Evolutionary conservation across 345 rosid species (phyloP), one percentile per base, ranked within the genome.

Genomic region (Eucalyptus victrix): DNA sequence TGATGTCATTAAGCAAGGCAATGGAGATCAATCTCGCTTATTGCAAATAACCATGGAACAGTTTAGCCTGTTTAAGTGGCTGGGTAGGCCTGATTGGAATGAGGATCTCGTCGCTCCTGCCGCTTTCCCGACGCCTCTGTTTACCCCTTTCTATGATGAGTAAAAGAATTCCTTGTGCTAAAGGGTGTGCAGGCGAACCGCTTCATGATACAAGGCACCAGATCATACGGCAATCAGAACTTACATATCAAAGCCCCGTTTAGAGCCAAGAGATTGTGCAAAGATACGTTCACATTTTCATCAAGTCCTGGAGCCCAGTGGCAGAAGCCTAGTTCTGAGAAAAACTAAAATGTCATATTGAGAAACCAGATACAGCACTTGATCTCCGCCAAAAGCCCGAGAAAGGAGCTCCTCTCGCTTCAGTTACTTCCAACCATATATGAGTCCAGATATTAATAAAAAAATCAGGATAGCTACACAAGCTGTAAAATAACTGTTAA

Each of bases 321-420:
- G 28, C 62, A 56, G 13, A 56, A 0, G 30, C 6, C 62, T 56
- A 24, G 30, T 9, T 56, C 62, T 24, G 30, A 56, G 62, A 56
- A 56, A 56, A 56, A 9, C 62, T 56, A 24, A 24, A 56, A 56
- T 24, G 62, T 56, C 62, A 56, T 9, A 4, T 9, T 56, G 62
- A 56, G 30, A 65, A 7, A 15, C 72, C 91, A 91, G 92, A 90
- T 93, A 92, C 91, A 92, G 91, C 94, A 92, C 93, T 92, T 93
- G 94, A 91, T 94, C 94, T 92, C 92, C 89, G 90, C 93, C 92
- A 92, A 91, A 92, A 92, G 94, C 92, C 94, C 93, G 92, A 93
- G 94, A 91, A 94, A 91, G 93, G 90, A 90, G 92, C 76, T 65
- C 37, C 9, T 30, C 19, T 65, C 37, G 5, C 72, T 65, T 4